Evolutionary conservation across 2,329 filamentous ascomycete genomes (phyloP).

Genomic region (Botrytis fabae): DNA sequence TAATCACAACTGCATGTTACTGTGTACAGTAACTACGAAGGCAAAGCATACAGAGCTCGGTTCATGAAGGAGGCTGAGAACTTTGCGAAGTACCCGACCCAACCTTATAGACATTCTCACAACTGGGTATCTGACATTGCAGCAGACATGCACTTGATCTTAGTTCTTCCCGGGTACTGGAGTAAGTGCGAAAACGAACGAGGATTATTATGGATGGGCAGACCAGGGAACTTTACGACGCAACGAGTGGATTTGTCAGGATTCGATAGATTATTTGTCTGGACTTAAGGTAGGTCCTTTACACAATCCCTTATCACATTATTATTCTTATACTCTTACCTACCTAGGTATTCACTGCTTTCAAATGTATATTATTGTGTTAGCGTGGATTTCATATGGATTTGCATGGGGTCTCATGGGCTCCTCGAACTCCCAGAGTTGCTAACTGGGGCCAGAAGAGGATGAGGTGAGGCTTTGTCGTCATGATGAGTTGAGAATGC

Average conservation of each 20-base stretch:
- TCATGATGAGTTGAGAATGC: conserved; percentile 15
- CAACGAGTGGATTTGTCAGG: conserved; percentile 19
- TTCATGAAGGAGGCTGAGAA: conserved; percentile 9
- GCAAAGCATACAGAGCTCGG: not conserved
- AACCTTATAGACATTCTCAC: not conserved
- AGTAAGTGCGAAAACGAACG: not conserved
- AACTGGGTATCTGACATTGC: conserved; percentile 7
- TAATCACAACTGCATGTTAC: not conserved
- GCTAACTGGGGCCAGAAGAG: conserved; percentile 9
- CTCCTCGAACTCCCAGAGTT: not conserved
- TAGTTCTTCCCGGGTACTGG: not conserved
- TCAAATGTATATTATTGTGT: not conserved
- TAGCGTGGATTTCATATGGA: conserved; percentile 10
- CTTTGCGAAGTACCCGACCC: not conserved
- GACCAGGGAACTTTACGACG: not conserved
- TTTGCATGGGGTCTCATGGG: not conserved
- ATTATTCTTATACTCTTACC: conserved; percentile 5
- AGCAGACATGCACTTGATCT: not conserved
- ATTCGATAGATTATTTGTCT: not conserved
- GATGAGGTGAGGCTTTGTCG: conserved; percentile 24
- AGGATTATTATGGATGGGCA: not conserved
- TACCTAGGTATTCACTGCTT: not conserved
- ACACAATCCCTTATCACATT: not conserved
- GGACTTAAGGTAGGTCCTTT: not conserved
- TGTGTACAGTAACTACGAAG: not conserved